Evolutionary conservation across 306 rosid genomes (phyloP), one percentile per base, ranked within the genome.

Genomic region (Acacia crassicarpa): DNA sequence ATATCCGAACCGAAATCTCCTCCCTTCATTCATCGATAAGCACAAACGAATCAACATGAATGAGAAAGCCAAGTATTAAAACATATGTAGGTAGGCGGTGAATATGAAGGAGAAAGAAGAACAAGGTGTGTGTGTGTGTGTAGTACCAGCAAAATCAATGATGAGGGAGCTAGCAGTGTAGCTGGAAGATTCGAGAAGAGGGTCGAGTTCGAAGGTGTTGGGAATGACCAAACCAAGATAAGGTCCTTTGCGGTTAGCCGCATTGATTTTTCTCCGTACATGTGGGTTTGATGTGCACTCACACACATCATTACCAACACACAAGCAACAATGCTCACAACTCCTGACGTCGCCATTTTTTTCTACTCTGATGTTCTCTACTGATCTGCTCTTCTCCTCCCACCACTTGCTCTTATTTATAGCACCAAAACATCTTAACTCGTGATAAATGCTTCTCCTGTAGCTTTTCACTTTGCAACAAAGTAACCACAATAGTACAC

Each of bases 151-250:
- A 33, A 85, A 19, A 40, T 85, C 84, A 22, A 83, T 88, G 45
- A 13, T 40, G 3, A 23, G 6, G 14, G 51, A 48, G 6, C 5
- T 4, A 33, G 88, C 58, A 2, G 67, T 77, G 83, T 72, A 88
- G 74, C 63, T 45, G 0, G 85, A 15, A 68, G 85, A 80, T 10
- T 51, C 38, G 74, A 88, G 82, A n/a, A 88, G 87, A 80, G 89
- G 91, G 70, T 85, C 44, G 84, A 85, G 33, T 62, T 88, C 91
- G 20, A 53, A 88, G 6, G 73, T 16, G 62, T 88, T 88, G 16
- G 89, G 91, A 61, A 85, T 83, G 74, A 88, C 87, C 72, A 88
- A 54, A 14, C 89, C 91, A 41, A 88, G 49, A 67, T 78, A 83
- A 40, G 89, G 87, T 61, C 91, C 91, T n/a, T 58, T 3, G 3